Conservation (phyloP, 2,329 filamentous ascomycete genomes). For the Xylaria sp. region DNA sequence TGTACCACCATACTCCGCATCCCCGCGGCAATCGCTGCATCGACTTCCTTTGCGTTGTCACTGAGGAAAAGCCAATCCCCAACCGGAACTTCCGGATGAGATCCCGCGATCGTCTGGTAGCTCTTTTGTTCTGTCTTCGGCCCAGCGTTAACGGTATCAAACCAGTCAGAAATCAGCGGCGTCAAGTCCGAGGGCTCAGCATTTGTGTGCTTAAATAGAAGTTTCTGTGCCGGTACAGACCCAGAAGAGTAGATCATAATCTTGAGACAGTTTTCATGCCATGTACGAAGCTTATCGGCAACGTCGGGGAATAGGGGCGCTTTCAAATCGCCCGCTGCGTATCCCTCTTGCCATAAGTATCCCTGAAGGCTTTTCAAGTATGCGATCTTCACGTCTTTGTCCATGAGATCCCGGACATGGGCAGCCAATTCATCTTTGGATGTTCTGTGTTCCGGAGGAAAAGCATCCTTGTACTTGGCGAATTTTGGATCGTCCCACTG, state of each 20-base stretch:
- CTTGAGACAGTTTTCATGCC: conserved; percentile 65
- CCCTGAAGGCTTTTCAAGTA: conserved; percentile 85
- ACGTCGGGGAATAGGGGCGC: conserved; percentile 83
- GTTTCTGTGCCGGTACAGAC: conserved; percentile 81
- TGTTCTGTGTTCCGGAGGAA: conserved; percentile 71
- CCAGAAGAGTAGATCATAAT: conserved; percentile 86
- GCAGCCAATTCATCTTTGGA: conserved; percentile 69
- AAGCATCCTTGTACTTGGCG: conserved; percentile 74
- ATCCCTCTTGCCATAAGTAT: conserved; percentile 81
- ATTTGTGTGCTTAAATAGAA: conserved; percentile 77
- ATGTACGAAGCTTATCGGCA: conserved; percentile 68
- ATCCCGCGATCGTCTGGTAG: conserved; percentile 72
- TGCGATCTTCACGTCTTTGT: conserved; percentile 77
- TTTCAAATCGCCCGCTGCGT: conserved; percentile 73
- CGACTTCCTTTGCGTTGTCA: conserved; percentile 78
- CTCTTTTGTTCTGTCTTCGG: conserved; percentile 75
- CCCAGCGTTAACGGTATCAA: conserved; percentile 84
- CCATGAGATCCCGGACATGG: conserved; percentile 77
- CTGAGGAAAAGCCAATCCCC: conserved; percentile 79
- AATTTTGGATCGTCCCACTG: conserved; percentile 76
- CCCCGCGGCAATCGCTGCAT: conserved; percentile 70
- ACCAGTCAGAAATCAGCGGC: conserved; percentile 71
- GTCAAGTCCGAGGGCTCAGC: conserved; percentile 69
- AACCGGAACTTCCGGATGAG: conserved; percentile 58
- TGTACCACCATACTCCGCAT: conserved; percentile 71